Evolutionary conservation across 805 yeast genomes (phyloP).

Genomic region (Starmerella ratchasimensis): DNA sequence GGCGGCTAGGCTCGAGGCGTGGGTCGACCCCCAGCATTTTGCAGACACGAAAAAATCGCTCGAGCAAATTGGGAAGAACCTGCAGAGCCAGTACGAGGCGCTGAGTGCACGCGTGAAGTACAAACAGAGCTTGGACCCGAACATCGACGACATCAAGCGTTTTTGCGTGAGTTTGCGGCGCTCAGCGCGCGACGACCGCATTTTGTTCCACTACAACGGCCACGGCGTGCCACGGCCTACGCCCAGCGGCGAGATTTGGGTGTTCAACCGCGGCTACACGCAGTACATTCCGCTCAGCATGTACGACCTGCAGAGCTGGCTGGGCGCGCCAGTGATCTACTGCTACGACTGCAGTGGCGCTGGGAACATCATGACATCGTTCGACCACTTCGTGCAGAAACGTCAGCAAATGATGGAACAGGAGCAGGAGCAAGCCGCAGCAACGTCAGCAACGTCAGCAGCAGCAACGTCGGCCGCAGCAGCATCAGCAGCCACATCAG

Average conservation of each 20-base stretch:
- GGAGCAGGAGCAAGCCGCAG: slow-evolving; percentile 34
- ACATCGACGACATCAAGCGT: slow-evolving; percentile 87
- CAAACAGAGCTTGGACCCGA: slow-evolving; percentile 84
- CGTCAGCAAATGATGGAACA: slow-evolving; percentile 40
- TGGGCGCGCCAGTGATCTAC: slow-evolving; percentile 93
- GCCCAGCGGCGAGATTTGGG: slow-evolving; percentile 94
- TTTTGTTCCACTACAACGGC: slow-evolving; percentile 89
- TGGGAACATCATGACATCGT: slow-evolving; percentile 81
- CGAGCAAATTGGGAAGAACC: slow-evolving; percentile 75
- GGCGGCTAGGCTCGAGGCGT: slow-evolving; percentile 80
- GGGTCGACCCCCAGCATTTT: slow-evolving; percentile 76
- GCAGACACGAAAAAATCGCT: slow-evolving; percentile 82
- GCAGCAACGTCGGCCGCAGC: too few species aligned
- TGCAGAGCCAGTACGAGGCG: slow-evolving; percentile 82
- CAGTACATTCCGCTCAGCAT: slow-evolving; percentile 93
- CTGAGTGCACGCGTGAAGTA: slow-evolving; percentile 75
- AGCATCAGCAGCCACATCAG: too few species aligned
- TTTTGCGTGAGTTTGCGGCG: slow-evolving; percentile 80
- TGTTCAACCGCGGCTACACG: slow-evolving; percentile 89
- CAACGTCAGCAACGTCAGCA: slow-evolving; percentile 17
- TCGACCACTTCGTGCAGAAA: slow-evolving; percentile 78
- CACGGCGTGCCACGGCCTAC: slow-evolving; percentile 99
- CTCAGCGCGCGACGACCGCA: slow-evolving; percentile 84
- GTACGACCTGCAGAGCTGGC: slow-evolving; percentile 92
- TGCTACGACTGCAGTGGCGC: slow-evolving; percentile 93